Conservation (phyloP, 352 stramenopile species). For the Chrysophaeum taylorii region DNA sequence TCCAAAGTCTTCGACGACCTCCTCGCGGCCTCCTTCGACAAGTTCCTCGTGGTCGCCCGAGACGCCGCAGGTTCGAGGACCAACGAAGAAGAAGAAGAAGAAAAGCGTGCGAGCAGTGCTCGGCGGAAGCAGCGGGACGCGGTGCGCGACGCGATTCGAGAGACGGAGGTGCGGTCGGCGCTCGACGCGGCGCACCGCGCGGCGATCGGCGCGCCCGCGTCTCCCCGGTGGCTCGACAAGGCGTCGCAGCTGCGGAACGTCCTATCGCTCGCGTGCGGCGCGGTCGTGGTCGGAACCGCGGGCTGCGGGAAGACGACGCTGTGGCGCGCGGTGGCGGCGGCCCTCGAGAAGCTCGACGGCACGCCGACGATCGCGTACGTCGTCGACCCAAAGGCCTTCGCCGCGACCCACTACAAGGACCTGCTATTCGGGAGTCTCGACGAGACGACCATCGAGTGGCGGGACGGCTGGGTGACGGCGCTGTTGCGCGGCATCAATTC, state of each 20-base stretch:
- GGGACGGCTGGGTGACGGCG: constrained; percentile 96
- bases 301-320: constrained; percentile 92
- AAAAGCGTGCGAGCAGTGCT: neutral
- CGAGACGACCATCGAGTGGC: constrained; percentile 99
- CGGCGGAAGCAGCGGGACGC: neutral
- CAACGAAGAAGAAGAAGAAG: neutral
- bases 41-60: constrained; percentile 41
- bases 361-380: constrained; percentile 90
- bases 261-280: constrained; percentile 83
- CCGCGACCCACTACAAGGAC: constrained; percentile 63
- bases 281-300: constrained; percentile 96
- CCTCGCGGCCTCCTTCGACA: neutral
- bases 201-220: too few relatives aligned
- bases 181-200: constrained; percentile 42
- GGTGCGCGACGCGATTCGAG: constrained; percentile 40
- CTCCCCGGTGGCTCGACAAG: constrained; percentile 90
- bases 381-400: constrained; percentile 98
- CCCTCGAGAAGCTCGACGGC: constrained; percentile 83
- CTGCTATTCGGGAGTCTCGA: constrained; percentile 96
- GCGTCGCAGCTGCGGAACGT: constrained; percentile 97
- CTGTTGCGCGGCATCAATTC: constrained; percentile 86
- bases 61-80: too few relatives aligned
- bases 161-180: constrained; percentile 66
- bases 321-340: constrained; percentile 79
- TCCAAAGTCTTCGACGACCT: neutral